Evolutionary conservation across 2,329 filamentous ascomycete species (phyloP).

Genomic region (Capronia coronata): DNA sequence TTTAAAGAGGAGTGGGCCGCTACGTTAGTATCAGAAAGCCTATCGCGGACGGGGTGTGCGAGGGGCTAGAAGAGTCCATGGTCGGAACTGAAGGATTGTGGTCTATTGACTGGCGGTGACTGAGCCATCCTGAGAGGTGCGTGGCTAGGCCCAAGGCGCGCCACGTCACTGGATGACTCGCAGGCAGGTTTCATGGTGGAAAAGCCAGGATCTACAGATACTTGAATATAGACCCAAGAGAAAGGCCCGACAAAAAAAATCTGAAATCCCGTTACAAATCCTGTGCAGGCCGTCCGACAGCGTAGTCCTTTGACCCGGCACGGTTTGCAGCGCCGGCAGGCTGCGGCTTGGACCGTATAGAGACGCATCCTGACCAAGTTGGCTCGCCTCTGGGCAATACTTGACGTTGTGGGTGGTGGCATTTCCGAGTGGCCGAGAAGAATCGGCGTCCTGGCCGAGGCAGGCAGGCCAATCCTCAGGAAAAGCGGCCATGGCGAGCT

Average conservation of each 20-base stretch:
- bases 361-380: neutral
- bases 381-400: neutral
- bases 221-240: constrained; percentile 10
- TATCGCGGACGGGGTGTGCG: neutral
- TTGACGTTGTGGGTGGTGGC: neutral
- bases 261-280: constrained; percentile 8
- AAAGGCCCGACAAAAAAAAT: constrained; percentile 7
- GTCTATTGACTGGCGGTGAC: neutral
- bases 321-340: neutral
- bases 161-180: neutral
- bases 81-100: neutral
- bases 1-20: constrained; percentile 31
- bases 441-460: no score
- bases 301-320: neutral
- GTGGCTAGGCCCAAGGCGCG: neutral
- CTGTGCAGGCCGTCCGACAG: neutral
- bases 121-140: neutral
- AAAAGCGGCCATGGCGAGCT: neutral
- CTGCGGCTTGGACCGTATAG: neutral
- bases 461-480: no score
- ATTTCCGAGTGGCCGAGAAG: neutral
- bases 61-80: neutral
- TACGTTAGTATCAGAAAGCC: constrained; percentile 1
- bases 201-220: neutral
- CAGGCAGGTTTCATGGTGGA: neutral